These are phyloP conservation scores for Stephania yunnanensis DNA, from an alignment of 164 flowering plant species.

Conservation along the genomic window DNA sequence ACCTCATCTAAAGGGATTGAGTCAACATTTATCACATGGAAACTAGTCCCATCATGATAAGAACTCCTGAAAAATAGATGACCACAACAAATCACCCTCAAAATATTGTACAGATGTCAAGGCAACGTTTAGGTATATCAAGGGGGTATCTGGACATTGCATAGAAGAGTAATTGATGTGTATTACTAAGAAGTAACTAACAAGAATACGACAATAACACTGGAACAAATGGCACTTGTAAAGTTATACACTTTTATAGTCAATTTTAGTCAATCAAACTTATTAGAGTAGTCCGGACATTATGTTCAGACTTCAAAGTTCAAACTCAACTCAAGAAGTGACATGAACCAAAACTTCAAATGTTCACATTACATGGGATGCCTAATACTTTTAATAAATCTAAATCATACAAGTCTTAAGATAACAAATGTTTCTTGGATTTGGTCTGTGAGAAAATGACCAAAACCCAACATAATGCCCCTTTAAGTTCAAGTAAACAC, in stretches of 20 bases:
- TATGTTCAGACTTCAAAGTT: too few species aligned
- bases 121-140: background rate
- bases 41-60: constrained; percentile 4
- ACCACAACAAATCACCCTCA: too few species aligned
- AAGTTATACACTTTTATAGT: too few species aligned
- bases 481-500: background rate
- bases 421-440: background rate
- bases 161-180: too few species aligned
- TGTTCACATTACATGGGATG: background rate
- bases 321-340: background rate
- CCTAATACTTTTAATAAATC: background rate
- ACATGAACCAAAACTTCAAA: background rate
- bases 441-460: background rate
- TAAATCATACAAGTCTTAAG: background rate
- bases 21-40: background rate
- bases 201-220: too few species aligned
- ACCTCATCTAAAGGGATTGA: constrained; percentile 10
- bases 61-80: constrained; percentile 13
- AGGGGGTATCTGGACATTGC: too few species aligned
- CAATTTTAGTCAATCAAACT: too few species aligned
- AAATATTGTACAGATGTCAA: too few species aligned
- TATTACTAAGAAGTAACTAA: too few species aligned
- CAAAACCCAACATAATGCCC: background rate
- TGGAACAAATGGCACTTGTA: too few species aligned
- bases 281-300: too few species aligned